Evolutionary conservation across 1,284 basidiomycete genomes (phyloP).

Genomic region (Papiliotrema flavescens): DNA sequence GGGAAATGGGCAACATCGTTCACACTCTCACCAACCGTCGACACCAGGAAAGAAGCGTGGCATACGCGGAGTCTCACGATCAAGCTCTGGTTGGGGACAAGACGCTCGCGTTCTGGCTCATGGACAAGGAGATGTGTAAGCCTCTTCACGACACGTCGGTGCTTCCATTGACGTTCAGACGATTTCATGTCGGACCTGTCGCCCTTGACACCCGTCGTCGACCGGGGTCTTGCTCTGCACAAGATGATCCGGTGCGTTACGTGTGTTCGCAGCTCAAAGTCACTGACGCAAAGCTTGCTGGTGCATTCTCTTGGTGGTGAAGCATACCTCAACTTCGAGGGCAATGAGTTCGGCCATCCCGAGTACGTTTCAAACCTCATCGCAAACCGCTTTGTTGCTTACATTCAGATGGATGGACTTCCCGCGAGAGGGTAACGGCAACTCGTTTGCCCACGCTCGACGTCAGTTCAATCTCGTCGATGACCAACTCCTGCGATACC

Average conservation of each 20-base stretch:
- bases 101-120: constrained; percentile 97
- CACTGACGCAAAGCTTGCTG: constrained; percentile 59
- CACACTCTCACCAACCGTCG: constrained; percentile 88
- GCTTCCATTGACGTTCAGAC: constrained; percentile 56
- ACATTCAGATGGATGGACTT: constrained; percentile 88
- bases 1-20: constrained; percentile 84
- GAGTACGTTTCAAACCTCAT: constrained; percentile 57
- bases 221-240: constrained; percentile 86
- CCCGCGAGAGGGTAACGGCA: constrained; percentile 88
- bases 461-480: constrained; percentile 95
- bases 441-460: constrained; percentile 92
- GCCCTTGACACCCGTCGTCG: constrained; percentile 78
- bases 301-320: constrained; percentile 92
- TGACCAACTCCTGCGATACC: constrained; percentile 79
- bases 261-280: constrained; percentile 3
- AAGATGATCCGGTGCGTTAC: constrained; percentile 80
- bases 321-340: constrained; percentile 96
- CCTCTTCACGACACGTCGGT: background rate
- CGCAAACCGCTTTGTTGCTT: background rate
- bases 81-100: constrained; percentile 98
- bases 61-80: constrained; percentile 95
- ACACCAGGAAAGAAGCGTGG: constrained; percentile 84
- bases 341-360: constrained; percentile 96
- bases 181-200: constrained; percentile 92
- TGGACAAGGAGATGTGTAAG: constrained; percentile 99